Conservation (phyloP, 2,329 filamentous ascomycete species). For the Neopestalotiopsis sp. region DNA sequence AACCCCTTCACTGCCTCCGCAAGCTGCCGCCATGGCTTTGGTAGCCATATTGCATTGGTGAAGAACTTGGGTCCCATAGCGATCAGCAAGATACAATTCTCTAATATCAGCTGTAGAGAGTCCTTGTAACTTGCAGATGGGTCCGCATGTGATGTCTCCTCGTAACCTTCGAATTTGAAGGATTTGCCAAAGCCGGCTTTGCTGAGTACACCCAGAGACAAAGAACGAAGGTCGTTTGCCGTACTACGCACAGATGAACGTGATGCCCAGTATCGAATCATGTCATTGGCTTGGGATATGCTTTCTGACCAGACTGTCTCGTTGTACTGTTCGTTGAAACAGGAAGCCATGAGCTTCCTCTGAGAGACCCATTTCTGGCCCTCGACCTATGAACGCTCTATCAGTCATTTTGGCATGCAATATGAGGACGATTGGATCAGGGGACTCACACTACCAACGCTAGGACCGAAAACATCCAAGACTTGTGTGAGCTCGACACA, state of each 20-base stretch:
- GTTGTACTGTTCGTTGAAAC: slow-evolving; percentile 22
- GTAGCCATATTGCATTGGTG: slow-evolving; percentile 25
- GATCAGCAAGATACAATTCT: slow-evolving; percentile 36
- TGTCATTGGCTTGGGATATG: slow-evolving; percentile 11
- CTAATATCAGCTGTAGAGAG: slow-evolving; percentile 33
- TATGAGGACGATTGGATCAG: not conserved
- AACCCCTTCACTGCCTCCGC: slow-evolving; percentile 25
- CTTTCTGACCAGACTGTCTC: slow-evolving; percentile 22
- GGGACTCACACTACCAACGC: not conserved
- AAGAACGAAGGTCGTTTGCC: slow-evolving; percentile 18
- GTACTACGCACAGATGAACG: slow-evolving; percentile 5
- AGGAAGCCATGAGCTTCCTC: slow-evolving; percentile 14
- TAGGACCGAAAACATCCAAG: not conserved
- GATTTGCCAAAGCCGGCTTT: slow-evolving; percentile 23
- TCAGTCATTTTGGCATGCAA: not conserved
- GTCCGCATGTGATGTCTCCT: slow-evolving; percentile 11
- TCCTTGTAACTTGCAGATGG: not conserved
- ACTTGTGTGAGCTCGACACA: slow-evolving; percentile 11
- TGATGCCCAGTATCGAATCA: slow-evolving; percentile 21
- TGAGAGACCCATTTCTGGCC: slow-evolving; percentile 23
- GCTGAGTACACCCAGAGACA: slow-evolving; percentile 22
- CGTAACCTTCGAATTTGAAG: slow-evolving; percentile 21
- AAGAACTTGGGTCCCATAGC: slow-evolving; percentile 32
- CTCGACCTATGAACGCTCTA: not conserved
- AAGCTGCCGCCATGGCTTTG: slow-evolving; percentile 27